Evolutionary conservation across 495 filamentous ascomycete species (phyloP), one percentile per base, ranked within the genome.

Genomic region (Beverwykella pulmonaria): DNA sequence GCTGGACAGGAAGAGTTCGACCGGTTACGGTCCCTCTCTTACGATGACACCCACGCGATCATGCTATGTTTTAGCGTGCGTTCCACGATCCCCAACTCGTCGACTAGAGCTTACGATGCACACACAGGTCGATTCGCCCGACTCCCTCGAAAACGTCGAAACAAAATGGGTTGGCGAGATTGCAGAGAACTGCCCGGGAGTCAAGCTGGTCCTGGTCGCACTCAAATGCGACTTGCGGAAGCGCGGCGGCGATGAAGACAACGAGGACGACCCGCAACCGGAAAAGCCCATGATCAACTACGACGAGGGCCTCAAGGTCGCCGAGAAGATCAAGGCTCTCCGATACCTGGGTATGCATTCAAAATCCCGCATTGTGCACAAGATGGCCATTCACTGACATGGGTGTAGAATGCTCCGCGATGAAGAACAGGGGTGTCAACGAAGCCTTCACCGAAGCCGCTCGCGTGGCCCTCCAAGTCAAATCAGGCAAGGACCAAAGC

Each of bases 1-100:
- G 94, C 94, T 29, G 94, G 94, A 17, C 94, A 98, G 80, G 94
- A 98, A 81, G 94, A 98, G 86, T 98, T 98, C 80, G 94, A 98
- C 79, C 90, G 94, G 20, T 82, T 98, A 75, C 90, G 94, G 70
- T 92, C 91, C 64, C 86, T 98, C 17, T 96, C 92, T 61, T 98
- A 98, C 80, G 95, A 96, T 73, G 93, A 98, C 72, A 98, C 94
- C 30, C 94, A 98, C 74, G 87, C 94, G 19, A 94, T 98, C 59
- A 97, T 98, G 90, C 90, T 98, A 54, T 98, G 94, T 81, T 98
- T 97, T 78, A 92, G 89, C 75, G 93, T 88, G 76, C 47, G 79
- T 65, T 5, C 20, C 14, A 22, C n/a, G 10, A n/a, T 32, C 2
- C 23, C n/a, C 30, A 10, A 20, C 14, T 12, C 15, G 15, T 14